Conservation (phyloP, 805 yeast species). For the Spathaspora arborariae region DNA sequence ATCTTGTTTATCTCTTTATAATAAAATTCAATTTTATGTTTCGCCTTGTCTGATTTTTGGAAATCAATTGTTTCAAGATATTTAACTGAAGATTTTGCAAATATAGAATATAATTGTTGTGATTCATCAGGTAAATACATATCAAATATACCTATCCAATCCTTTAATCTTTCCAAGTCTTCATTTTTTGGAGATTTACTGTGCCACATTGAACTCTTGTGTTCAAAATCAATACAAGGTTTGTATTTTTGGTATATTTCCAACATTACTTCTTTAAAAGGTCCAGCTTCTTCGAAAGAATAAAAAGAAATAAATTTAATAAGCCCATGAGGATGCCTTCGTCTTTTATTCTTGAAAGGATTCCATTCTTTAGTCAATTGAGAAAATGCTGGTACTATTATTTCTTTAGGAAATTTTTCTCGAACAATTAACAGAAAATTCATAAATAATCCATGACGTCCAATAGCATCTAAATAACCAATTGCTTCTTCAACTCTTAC, state of each 20-base stretch:
- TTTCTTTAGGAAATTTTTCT: neutral
- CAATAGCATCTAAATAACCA: no score
- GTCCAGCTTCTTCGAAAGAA: neutral
- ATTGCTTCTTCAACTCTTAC: neutral
- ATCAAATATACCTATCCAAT: neutral
- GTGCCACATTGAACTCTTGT: neutral
- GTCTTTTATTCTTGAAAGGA: neutral
- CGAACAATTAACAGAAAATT: no score
- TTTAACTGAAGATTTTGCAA: neutral
- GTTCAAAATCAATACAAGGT: neutral
- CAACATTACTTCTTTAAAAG: neutral
- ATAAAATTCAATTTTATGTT: neutral
- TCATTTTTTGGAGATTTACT: neutral
- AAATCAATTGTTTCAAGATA: neutral
- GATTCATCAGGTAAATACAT: neutral
- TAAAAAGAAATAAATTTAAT: neutral
- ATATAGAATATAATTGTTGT: neutral
- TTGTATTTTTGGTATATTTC: neutral
- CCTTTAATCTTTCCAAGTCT: neutral
- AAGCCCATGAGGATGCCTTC: neutral
- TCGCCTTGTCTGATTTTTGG: neutral
- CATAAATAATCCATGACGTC: no score
- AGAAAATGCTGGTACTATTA: neutral
- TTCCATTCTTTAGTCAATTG: neutral
- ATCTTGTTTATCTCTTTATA: neutral